Percentiles rank a stretch among this genome's conserved stretches.
Evolutionary conservation across 352 stramenopile genomes (phyloP).

Genomic region (Pythium sukuiense): DNA sequence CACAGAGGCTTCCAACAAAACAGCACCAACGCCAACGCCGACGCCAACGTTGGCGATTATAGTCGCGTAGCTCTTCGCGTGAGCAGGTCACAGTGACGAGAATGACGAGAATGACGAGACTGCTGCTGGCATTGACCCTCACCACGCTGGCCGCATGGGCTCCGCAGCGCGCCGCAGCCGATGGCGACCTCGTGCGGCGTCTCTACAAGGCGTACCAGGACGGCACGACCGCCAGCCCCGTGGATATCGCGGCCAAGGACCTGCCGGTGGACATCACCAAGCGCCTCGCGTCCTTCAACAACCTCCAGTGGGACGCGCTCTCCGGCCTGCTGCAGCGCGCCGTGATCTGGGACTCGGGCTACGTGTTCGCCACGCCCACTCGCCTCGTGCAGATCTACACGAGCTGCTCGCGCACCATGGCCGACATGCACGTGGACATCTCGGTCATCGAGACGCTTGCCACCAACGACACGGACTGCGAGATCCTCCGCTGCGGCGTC

Average conservation of each 20-base stretch:
- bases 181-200: slow-evolving; percentile 52
- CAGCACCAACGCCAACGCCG: too few species aligned
- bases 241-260: slow-evolving; percentile 35
- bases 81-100: neutral
- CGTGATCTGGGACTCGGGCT: slow-evolving; percentile 70
- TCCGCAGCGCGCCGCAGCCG: slow-evolving; percentile 16
- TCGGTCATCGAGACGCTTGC: slow-evolving; percentile 36
- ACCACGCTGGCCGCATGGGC: slow-evolving; percentile 12
- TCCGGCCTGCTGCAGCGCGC: slow-evolving; percentile 67
- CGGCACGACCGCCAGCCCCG: slow-evolving; percentile 26
- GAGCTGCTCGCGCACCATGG: slow-evolving; percentile 54
- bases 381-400: slow-evolving; percentile 63
- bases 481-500: slow-evolving; percentile 36
- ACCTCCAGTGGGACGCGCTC: slow-evolving; percentile 40
- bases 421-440: slow-evolving; percentile 51
- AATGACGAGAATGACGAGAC: neutral
- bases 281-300: slow-evolving; percentile 31
- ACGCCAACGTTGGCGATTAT: neutral
- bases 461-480: slow-evolving; percentile 22
- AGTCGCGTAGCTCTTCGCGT: neutral
- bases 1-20: too few species aligned
- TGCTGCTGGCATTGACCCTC: slow-evolving; percentile 15
- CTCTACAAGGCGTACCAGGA: slow-evolving; percentile 44
- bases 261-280: slow-evolving; percentile 36
- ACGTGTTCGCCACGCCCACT: slow-evolving; percentile 42